A percentile compares a stretch with the other conserved stretches of the same genome.
These are phyloP conservation scores for Populus trichocarpa DNA, from an alignment of 441 rosid species.

Conservation along the genomic window DNA sequence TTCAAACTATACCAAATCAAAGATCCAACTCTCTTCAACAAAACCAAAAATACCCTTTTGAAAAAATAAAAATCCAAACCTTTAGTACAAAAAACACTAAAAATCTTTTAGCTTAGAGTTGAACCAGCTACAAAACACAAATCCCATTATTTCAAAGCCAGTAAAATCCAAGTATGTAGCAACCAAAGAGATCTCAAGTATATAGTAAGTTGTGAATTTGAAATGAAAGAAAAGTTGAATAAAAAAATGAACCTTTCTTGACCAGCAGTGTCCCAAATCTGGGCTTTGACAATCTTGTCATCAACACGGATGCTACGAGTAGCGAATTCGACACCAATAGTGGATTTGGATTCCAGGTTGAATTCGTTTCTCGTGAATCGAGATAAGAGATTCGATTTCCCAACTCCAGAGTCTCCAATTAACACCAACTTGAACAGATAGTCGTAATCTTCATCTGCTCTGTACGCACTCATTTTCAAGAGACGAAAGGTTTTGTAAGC, in stretches of 20 bases:
- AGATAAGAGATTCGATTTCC: conserved; percentile 65
- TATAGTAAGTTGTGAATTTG: not conserved
- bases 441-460: conserved; percentile 81
- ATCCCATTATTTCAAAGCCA: not conserved
- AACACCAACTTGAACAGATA: conserved; percentile 65
- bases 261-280: conserved; percentile 74
- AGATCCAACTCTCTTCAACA: not conserved
- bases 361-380: conserved; percentile 71
- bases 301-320: conserved; percentile 67
- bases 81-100: not conserved
- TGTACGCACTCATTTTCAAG: conserved; percentile 50
- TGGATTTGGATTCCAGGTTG: conserved; percentile 73
- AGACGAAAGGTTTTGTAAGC: not conserved
- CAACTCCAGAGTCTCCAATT: conserved; percentile 80
- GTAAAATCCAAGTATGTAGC: not conserved
- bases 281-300: conserved; percentile 68
- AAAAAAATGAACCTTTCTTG: conserved; percentile 77
- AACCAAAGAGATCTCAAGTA: not conserved
- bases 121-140: not conserved
- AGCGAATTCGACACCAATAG: conserved; percentile 75
- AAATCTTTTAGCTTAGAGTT: not conserved
- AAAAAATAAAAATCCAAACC: not conserved
- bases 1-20: not conserved
- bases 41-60: not conserved
- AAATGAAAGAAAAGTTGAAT: conserved; percentile 22